Conservation (phyloP, 371 early-diverging fungal genomes). For the Zychaea mexicana region DNA sequence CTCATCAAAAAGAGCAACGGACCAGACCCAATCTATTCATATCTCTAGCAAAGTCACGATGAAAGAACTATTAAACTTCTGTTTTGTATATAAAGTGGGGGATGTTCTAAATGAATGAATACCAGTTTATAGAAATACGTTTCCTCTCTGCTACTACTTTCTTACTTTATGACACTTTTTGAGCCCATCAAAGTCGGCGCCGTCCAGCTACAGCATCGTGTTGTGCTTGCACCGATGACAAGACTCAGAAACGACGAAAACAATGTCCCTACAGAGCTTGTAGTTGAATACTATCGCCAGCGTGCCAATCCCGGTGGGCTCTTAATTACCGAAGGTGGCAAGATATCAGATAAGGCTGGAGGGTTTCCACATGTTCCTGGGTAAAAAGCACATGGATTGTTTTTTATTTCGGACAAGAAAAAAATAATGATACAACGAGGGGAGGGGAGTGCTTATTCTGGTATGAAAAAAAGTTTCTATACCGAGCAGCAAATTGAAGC, state of each 20-base stretch:
- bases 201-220: conserved; percentile 43
- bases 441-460: no score
- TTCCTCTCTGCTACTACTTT: no score
- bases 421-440: not conserved
- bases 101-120: no score
- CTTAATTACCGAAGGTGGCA: conserved; percentile 59
- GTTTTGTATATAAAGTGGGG: no score
- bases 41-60: no score
- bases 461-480: no score
- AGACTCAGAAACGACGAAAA: conserved; percentile 35
- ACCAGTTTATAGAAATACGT: no score
- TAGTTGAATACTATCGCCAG: conserved; percentile 59
- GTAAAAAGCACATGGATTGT: not conserved
- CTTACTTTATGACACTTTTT: conserved; percentile 26
- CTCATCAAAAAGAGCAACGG: no score
- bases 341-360: not conserved
- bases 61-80: no score
- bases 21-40: no score
- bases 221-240: conserved; percentile 59
- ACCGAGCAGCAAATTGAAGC: conserved; percentile 53
- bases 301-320: conserved; percentile 60
- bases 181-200: conserved; percentile 35
- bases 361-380: not conserved
- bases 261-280: conserved; percentile 38
- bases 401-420: not conserved